Percentiles rank a stretch among this genome's conserved stretches.
phyloP scores from a whole-genome alignment of 1,139 yeast species.

The Candida sanyaensis region DNA sequence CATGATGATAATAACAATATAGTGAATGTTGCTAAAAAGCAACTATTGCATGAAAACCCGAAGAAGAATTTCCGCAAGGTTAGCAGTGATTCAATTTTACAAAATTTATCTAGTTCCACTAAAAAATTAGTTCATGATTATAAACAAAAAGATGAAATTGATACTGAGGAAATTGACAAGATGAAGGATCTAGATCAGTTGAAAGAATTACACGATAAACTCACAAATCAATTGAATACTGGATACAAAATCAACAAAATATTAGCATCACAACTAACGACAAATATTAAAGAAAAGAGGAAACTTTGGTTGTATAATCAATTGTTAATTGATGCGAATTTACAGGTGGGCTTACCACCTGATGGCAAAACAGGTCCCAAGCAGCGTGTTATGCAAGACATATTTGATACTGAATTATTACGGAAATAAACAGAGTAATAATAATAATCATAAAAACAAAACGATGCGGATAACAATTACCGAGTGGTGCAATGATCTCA shows the following conservation, averaged over 20 bases:
- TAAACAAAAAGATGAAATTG: slow-evolving; percentile 5
- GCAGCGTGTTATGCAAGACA: slow-evolving; percentile 29
- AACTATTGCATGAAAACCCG: slow-evolving; percentile 13
- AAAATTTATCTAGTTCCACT: slow-evolving; percentile 9
- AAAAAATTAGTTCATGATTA: slow-evolving; percentile 8
- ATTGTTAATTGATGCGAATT: slow-evolving; percentile 52
- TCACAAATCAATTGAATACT: slow-evolving; percentile 35
- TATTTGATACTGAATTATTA: slow-evolving; percentile 31
- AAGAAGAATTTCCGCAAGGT: slow-evolving; percentile 4
- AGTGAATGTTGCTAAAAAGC: slow-evolving; percentile 14
- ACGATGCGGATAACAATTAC: neutral
- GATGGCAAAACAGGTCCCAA: slow-evolving; percentile 16
- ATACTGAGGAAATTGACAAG: slow-evolving; percentile 17
- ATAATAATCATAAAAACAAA: neutral
- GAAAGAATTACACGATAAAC: slow-evolving; percentile 20
- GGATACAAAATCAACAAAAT: slow-evolving; percentile 49
- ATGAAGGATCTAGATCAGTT: slow-evolving; percentile 21
- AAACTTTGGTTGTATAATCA: slow-evolving; percentile 61
- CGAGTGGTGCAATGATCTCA: neutral
- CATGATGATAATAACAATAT: slow-evolving; percentile 13
- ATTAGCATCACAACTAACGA: slow-evolving; percentile 43
- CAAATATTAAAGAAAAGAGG: slow-evolving; percentile 38
- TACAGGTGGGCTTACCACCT: slow-evolving; percentile 39
- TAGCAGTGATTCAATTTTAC: slow-evolving; percentile 10
- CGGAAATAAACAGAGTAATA: slow-evolving; percentile 6